Percentiles rank a stretch among this genome's conserved stretches.
Conservation (phyloP, 495 filamentous ascomycete genomes). For the Penicillium dipodomyicola region DNA sequence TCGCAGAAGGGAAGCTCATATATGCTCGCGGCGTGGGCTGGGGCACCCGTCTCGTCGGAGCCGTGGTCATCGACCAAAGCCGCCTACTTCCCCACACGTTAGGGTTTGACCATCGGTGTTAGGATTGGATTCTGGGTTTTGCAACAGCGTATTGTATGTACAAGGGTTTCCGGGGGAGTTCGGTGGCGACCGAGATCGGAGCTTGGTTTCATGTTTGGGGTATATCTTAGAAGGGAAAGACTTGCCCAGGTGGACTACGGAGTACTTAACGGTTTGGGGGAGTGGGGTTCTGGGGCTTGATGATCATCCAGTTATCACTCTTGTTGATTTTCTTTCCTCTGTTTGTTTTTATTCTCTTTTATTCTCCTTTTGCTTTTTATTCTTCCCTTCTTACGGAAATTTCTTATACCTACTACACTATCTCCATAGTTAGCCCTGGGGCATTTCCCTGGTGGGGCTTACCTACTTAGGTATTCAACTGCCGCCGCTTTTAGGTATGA, state of each 20-base stretch:
- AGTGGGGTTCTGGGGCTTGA: not conserved
- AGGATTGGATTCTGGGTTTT: not conserved
- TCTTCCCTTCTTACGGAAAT: no score
- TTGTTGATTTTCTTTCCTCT: not conserved
- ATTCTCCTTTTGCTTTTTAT: not conserved
- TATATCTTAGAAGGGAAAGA: not conserved
- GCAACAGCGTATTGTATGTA: not conserved
- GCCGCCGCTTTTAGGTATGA: no score
- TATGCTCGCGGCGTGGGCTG: not conserved
- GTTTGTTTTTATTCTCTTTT: not conserved
- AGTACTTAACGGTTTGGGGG: not conserved
- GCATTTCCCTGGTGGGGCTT: no score
- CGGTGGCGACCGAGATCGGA: not conserved
- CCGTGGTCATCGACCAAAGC: slow-evolving; percentile 5
- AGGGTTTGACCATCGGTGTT: not conserved
- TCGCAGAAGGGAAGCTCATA: not conserved
- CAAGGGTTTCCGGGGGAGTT: not conserved
- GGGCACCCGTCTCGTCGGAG: not conserved
- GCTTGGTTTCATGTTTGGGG: not conserved
- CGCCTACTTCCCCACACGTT: not conserved
- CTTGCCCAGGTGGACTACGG: not conserved
- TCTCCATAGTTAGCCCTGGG: no score
- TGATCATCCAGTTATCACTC: not conserved
- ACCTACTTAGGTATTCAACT: no score
- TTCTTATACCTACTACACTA: no score